phyloP scores from a whole-genome alignment of 176 grass and related monocot species.

The Phoenix dactylifera region DNA sequence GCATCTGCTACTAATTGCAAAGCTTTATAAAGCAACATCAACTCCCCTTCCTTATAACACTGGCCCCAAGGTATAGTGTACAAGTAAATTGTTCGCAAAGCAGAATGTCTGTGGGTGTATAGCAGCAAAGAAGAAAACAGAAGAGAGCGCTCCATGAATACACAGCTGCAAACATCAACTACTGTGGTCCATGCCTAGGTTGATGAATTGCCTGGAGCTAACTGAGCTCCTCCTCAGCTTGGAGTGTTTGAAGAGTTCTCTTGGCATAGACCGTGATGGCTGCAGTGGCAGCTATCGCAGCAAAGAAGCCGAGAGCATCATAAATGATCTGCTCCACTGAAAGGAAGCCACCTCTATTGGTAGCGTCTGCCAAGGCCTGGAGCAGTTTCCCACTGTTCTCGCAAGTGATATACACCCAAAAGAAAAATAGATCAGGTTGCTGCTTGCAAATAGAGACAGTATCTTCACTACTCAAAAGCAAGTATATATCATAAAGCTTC shows the following conservation, averaged over 20 bases:
- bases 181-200: no score
- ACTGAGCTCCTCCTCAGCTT: slow-evolving; percentile 64
- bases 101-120: no score
- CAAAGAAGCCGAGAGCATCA: slow-evolving; percentile 65
- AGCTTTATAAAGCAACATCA: no score
- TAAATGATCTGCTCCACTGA: slow-evolving; percentile 86
- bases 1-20: no score
- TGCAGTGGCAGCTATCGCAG: slow-evolving; percentile 78
- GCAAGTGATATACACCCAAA: slow-evolving; percentile 10
- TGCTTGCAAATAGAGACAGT: background rate
- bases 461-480: no score
- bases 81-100: no score
- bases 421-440: background rate
- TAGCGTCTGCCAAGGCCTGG: slow-evolving; percentile 75
- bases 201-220: slow-evolving; percentile 11
- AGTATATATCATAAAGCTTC: no score
- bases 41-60: no score
- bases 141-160: no score
- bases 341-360: slow-evolving; percentile 70
- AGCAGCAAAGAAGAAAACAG: no score
- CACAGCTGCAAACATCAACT: no score
- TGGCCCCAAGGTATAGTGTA: no score
- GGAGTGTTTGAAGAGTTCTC: slow-evolving; percentile 75
- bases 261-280: slow-evolving; percentile 96
- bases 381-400: slow-evolving; percentile 70